Conservation (phyloP, 768 basidiomycete genomes). For the Kockovaella imperatae region DNA sequence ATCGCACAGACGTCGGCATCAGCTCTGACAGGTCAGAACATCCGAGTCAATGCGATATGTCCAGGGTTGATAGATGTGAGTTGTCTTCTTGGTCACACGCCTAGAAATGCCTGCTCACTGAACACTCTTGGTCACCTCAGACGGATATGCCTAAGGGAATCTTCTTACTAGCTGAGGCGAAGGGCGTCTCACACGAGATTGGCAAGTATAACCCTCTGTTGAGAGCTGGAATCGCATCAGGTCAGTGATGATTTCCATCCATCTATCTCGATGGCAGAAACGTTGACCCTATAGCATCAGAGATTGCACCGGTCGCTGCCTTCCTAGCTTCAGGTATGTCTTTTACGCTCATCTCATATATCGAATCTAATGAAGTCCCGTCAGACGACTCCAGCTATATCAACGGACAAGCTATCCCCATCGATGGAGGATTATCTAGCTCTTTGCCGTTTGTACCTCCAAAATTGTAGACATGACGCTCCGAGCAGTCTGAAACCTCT, state of each 20-base stretch:
- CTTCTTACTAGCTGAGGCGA: slow-evolving; percentile 67
- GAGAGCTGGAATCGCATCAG: slow-evolving; percentile 72
- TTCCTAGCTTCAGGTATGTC: slow-evolving; percentile 77
- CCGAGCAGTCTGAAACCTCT: too few relatives aligned
- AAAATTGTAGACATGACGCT: slow-evolving; percentile 14
- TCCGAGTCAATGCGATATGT: slow-evolving; percentile 82
- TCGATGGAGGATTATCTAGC: slow-evolving; percentile 76
- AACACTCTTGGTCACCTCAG: slow-evolving; percentile 13
- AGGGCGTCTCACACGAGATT: slow-evolving; percentile 66
- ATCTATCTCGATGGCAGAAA: slow-evolving; percentile 7
- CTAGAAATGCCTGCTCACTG: not conserved
- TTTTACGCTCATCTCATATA: too few relatives aligned
- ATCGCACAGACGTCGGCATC: slow-evolving; percentile 75
- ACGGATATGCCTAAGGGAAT: slow-evolving; percentile 79
- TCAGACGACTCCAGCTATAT: slow-evolving; percentile 47
- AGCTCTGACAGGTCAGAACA: slow-evolving; percentile 69
- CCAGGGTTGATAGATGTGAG: slow-evolving; percentile 73
- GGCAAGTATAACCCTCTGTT: slow-evolving; percentile 78
- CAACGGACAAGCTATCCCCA: slow-evolving; percentile 77
- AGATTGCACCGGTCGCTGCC: slow-evolving; percentile 76
- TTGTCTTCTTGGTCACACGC: not conserved
- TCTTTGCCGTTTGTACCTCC: slow-evolving; percentile 28
- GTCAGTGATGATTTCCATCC: slow-evolving; percentile 50
- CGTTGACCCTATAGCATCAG: slow-evolving; percentile 44
- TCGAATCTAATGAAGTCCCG: too few relatives aligned